Conservation (phyloP, 1,139 yeast species). For the Kurtzmaniella quercitrusa region DNA sequence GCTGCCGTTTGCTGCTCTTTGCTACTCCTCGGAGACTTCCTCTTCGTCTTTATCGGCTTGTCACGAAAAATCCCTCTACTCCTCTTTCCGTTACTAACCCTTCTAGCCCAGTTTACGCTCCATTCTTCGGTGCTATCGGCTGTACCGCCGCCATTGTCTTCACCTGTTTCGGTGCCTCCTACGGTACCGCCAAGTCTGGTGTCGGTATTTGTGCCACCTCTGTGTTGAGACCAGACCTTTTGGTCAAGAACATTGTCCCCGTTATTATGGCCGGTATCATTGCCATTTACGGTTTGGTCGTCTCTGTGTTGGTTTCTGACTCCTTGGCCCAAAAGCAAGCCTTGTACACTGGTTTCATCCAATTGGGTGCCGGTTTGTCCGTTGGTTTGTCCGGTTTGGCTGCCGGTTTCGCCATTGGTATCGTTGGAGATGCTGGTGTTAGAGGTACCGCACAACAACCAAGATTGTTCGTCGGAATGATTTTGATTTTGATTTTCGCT, state of each 20-base stretch:
- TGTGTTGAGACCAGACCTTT: slow-evolving; percentile 93
- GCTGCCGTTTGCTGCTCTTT: no score
- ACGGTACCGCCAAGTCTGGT: slow-evolving; percentile 99
- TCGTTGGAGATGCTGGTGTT: slow-evolving; percentile 98
- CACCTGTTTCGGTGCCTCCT: slow-evolving; percentile 98
- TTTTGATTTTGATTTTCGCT: slow-evolving; percentile 93
- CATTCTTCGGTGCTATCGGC: slow-evolving; percentile 96
- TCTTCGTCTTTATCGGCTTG: no score
- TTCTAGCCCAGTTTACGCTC: slow-evolving; percentile 74
- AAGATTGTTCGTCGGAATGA: slow-evolving; percentile 89
- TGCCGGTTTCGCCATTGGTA: slow-evolving; percentile 97
- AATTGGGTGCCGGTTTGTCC: slow-evolving; percentile 95
- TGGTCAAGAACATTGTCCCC: slow-evolving; percentile 87
- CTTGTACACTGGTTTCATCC: slow-evolving; percentile 94
- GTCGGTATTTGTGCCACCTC: slow-evolving; percentile 99
- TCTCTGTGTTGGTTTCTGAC: slow-evolving; percentile 90
- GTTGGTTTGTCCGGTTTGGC: slow-evolving; percentile 97
- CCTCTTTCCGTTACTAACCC: slow-evolving; percentile 24
- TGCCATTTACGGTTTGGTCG: slow-evolving; percentile 98
- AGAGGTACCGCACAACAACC: slow-evolving; percentile 97
- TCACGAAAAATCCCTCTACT: no score
- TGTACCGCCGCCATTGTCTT: slow-evolving; percentile 98
- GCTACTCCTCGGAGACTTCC: no score
- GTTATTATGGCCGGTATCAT: slow-evolving; percentile 99
- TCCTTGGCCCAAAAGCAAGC: slow-evolving; percentile 89